Conservation (phyloP, 352 stramenopile genomes). For the Phytopythium montanum region DNA sequence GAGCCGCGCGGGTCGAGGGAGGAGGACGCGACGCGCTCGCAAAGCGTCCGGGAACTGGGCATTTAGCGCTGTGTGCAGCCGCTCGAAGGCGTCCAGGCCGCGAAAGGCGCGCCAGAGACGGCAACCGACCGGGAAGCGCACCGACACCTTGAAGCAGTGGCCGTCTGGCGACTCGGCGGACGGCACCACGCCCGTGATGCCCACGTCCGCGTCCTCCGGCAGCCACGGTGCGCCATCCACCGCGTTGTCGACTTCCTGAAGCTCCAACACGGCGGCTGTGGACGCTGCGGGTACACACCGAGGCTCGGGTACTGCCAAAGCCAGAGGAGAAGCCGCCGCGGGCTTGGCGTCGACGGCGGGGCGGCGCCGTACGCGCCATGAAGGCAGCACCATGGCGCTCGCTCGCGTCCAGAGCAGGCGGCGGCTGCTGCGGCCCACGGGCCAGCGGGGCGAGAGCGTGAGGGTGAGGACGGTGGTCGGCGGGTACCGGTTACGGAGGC, state of each 20-base stretch:
- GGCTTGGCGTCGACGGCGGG: neutral
- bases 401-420: neutral
- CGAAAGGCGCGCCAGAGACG: slow-evolving; percentile 47
- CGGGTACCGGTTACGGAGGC: neutral
- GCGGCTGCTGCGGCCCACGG: neutral
- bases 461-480: too few relatives aligned
- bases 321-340: neutral
- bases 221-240: slow-evolving; percentile 19
- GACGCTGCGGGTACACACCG: neutral
- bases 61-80: slow-evolving; percentile 34
- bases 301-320: neutral
- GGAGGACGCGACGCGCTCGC: slow-evolving; percentile 31
- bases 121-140: slow-evolving; percentile 40
- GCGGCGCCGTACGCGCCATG: neutral
- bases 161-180: neutral
- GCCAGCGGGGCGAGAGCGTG: neutral
- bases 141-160: slow-evolving; percentile 51
- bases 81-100: slow-evolving; percentile 45
- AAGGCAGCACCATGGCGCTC: slow-evolving; percentile 2
- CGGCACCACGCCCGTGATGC: slow-evolving; percentile 34
- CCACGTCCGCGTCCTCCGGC: slow-evolving; percentile 41
- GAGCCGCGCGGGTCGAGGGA: slow-evolving; percentile 38
- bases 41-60: slow-evolving; percentile 19
- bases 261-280: neutral
- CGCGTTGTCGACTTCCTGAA: neutral